Conservation (phyloP, 2,329 filamentous ascomycete genomes). For the Drechslerella stenobrocha region DNA sequence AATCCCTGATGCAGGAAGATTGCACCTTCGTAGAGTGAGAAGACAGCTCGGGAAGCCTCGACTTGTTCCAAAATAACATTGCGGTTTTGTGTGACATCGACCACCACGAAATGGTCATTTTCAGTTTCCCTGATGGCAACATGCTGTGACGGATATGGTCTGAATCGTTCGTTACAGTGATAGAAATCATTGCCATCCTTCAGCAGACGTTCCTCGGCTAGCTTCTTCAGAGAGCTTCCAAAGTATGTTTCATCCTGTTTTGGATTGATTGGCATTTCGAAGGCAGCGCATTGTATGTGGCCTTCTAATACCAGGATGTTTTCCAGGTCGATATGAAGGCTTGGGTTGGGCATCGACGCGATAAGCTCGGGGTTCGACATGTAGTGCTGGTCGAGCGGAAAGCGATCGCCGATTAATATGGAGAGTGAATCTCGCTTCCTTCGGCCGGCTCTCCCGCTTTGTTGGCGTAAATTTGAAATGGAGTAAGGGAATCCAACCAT, state of each 20-base stretch:
- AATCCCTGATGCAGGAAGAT: slow-evolving; percentile 97
- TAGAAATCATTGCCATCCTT: slow-evolving; percentile 79
- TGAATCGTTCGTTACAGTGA: slow-evolving; percentile 85
- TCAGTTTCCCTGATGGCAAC: slow-evolving; percentile 78
- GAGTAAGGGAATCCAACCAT: slow-evolving; percentile 95
- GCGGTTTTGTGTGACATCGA: slow-evolving; percentile 79
- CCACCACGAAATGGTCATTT: slow-evolving; percentile 85
- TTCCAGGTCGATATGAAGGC: slow-evolving; percentile 85
- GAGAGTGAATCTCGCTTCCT: slow-evolving; percentile 92
- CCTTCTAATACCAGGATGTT: slow-evolving; percentile 91
- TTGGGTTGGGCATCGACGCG: slow-evolving; percentile 77
- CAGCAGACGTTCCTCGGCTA: slow-evolving; percentile 67
- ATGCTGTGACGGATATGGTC: slow-evolving; percentile 73
- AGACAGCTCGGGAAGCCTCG: slow-evolving; percentile 92
- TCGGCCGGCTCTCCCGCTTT: slow-evolving; percentile 87
- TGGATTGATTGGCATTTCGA: slow-evolving; percentile 88
- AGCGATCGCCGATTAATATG: slow-evolving; percentile 83
- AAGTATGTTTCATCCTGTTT: slow-evolving; percentile 78
- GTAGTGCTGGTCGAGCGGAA: slow-evolving; percentile 90
- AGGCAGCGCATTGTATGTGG: slow-evolving; percentile 91
- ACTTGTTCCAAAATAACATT: slow-evolving; percentile 91
- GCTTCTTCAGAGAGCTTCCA: slow-evolving; percentile 68
- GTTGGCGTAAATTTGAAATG: slow-evolving; percentile 89
- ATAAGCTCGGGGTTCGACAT: slow-evolving; percentile 96
- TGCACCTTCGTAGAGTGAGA: slow-evolving; percentile 93